Evolutionary conservation across 2,329 filamentous ascomycete genomes (phyloP), one percentile per base, ranked within the genome.

Genomic region (Bipolaris cookei): DNA sequence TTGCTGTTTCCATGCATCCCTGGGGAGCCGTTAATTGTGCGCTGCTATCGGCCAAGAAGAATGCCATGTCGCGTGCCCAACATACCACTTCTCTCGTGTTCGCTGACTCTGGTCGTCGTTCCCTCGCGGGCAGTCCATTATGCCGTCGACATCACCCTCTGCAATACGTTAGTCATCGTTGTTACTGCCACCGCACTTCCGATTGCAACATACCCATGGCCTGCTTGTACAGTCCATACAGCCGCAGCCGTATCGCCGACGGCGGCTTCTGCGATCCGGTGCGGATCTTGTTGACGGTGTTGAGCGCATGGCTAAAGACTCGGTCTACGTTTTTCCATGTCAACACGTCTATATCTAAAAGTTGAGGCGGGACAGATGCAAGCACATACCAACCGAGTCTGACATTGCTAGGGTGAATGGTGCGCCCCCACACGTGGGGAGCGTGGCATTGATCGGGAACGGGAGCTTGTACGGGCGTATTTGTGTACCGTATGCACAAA

Each of bases 191-290:
- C 34, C 23, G 13, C 35, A 21, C 20, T 21, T 28, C 3, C 11
- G 13, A 28, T 8, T 18, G 39, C 20, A 34, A 68, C 76, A 61
- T 78, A 85, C 83, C 85, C 95, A 98, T 98, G 61, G 92, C 92
- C 79, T 99, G 95, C 76, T 99, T 99, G 82, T 99, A 99, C 65
- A 99, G 84, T 63, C 95, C 95, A 88, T 99, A 99, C 61, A 99
- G 89, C 56, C 90, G 90, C 67, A 99, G 83, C 56, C 95, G 89
- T 72, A 96, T 93, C 59, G 85, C 82, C 2, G 92, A 86, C 45
- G 95, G 95, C 43, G 95, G 95, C 61, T 95, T 90, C 62, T 91
- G 88, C 50, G 92, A 92, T 62, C 95, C 94, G 16, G 93, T 97
- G 73, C 95, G 94, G 68, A 99, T 96, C 79, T 96, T 96, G 79